Conservation (phyloP, 768 basidiomycete genomes). For the Lactarius hengduanensis region DNA sequence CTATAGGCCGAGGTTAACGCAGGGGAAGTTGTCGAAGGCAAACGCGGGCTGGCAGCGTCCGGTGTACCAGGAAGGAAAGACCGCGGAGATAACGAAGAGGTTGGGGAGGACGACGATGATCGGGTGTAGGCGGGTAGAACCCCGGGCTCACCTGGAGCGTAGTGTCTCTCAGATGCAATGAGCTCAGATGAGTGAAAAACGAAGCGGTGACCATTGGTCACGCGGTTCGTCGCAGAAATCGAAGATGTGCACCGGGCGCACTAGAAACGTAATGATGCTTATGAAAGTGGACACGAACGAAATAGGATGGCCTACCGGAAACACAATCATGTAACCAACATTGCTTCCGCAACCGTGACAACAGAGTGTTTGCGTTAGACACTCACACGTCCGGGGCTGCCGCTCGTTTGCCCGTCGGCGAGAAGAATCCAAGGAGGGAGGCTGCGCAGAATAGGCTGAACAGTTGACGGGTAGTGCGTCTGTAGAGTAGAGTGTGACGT, state of each 20-base stretch:
- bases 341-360: slow-evolving; percentile 75
- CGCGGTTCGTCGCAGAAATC: slow-evolving; percentile 60
- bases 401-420: slow-evolving; percentile 30
- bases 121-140: slow-evolving; percentile 25
- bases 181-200: slow-evolving; percentile 81
- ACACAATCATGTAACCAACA: slow-evolving; percentile 80
- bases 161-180: slow-evolving; percentile 58
- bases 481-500: slow-evolving; percentile 79
- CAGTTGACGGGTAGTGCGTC: slow-evolving; percentile 79
- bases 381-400: slow-evolving; percentile 68
- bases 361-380: slow-evolving; percentile 76
- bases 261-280: slow-evolving; percentile 33
- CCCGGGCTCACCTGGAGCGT: slow-evolving; percentile 62
- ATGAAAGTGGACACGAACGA: not conserved
- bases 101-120: slow-evolving; percentile 17
- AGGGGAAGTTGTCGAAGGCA: slow-evolving; percentile 14
- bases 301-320: slow-evolving; percentile 47
- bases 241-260: slow-evolving; percentile 75
- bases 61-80: slow-evolving; percentile 33
- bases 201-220: slow-evolving; percentile 83
- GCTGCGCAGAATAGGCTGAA: slow-evolving; percentile 54
- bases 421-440: slow-evolving; percentile 35
- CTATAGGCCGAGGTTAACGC: slow-evolving; percentile 8
- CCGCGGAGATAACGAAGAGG: slow-evolving; percentile 14
- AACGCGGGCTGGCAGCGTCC: slow-evolving; percentile 25